phyloP scores from a whole-genome alignment of 2,329 filamentous ascomycete species.

The Trichoderma afroharzianum region DNA sequence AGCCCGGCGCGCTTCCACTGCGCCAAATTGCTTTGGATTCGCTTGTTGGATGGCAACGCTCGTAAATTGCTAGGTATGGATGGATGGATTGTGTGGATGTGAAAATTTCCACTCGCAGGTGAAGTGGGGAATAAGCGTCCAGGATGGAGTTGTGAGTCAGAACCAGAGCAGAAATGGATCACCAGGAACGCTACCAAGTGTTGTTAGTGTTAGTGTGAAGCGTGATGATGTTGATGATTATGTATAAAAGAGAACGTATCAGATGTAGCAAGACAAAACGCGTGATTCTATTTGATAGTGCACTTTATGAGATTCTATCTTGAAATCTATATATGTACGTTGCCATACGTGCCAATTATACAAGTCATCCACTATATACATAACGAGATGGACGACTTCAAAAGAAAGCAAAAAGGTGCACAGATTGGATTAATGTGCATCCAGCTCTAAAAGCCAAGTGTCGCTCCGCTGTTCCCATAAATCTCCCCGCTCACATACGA shows the following conservation, averaged over 20 bases:
- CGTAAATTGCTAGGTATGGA: neutral
- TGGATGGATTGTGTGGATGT: neutral
- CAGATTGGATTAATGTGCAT: neutral
- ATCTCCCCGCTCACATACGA: neutral
- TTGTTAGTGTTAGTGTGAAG: neutral
- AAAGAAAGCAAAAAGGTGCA: neutral
- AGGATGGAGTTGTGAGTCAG: neutral
- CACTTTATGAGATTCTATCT: neutral
- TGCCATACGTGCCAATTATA: neutral
- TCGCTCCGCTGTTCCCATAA: neutral
- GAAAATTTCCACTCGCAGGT: neutral
- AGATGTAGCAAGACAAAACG: neutral
- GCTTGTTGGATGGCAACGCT: neutral
- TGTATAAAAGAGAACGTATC: neutral
- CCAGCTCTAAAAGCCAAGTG: neutral
- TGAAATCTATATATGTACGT: neutral
- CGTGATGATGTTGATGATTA: neutral
- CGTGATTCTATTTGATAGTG: neutral
- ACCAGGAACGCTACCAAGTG: neutral
- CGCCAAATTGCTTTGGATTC: constrained; percentile 27
- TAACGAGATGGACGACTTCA: neutral
- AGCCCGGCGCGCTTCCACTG: constrained; percentile 30
- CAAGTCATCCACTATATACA: neutral
- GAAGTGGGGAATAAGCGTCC: neutral
- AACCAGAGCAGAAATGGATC: neutral